A percentile compares a stretch with the other conserved stretches of the same genome.
Evolutionary conservation across 495 filamentous ascomycete genomes (phyloP).

Genomic region (Schizothecium vesticola): DNA sequence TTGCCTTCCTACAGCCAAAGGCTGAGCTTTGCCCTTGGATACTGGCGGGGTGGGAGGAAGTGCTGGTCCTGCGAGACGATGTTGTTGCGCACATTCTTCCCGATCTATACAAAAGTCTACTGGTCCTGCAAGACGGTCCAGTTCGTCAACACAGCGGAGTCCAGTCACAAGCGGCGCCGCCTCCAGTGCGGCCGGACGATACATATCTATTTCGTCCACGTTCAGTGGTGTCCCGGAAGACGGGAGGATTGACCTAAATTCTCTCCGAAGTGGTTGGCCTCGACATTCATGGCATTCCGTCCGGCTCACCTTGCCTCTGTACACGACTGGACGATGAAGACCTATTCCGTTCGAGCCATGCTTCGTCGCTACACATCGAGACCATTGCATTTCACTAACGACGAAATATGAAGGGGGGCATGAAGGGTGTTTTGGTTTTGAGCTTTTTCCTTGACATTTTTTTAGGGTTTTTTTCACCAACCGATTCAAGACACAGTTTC

Average conservation of each 20-base stretch:
- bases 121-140: constrained; percentile 18
- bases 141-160: constrained; percentile 18
- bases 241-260: not conserved
- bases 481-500: not conserved
- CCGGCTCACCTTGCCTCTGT: not conserved
- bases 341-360: not conserved
- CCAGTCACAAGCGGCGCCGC: constrained; percentile 22
- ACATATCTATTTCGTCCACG: not conserved
- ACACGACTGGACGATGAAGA: not conserved
- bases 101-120: constrained; percentile 1
- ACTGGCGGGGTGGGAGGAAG: not conserved
- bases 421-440: not conserved
- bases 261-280: not conserved
- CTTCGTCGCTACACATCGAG: not conserved
- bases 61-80: constrained; percentile 11
- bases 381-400: not conserved
- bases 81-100: constrained; percentile 6
- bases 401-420: not conserved
- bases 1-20: not conserved
- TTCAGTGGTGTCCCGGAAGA: not conserved
- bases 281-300: not conserved
- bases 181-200: too few relatives aligned
- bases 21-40: not conserved
- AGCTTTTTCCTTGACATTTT: not conserved
- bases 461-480: not conserved